phyloP scores from a whole-genome alignment of 768 basidiomycete genomes.

The Suillus fuscotomentosus region DNA sequence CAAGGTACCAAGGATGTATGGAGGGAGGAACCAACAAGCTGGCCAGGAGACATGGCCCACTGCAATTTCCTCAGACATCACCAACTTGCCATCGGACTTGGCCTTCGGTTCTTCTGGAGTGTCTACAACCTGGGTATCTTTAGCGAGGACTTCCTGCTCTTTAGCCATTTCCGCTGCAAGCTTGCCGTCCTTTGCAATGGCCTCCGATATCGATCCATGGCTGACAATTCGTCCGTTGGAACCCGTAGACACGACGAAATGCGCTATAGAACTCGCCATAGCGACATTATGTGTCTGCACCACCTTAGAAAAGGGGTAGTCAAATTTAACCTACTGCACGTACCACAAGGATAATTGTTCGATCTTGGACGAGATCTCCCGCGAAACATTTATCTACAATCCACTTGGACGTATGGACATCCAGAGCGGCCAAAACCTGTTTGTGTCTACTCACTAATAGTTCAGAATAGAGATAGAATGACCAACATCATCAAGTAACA shows the following conservation, averaged over 20 bases:
- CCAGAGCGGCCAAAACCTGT: slow-evolving; percentile 52
- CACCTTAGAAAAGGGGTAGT: background rate
- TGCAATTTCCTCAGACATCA: slow-evolving; percentile 62
- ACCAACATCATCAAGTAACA: slow-evolving; percentile 70
- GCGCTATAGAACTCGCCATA: slow-evolving; percentile 21
- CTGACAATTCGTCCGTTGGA: slow-evolving; percentile 50
- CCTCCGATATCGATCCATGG: slow-evolving; percentile 49
- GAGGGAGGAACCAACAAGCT: slow-evolving; percentile 30
- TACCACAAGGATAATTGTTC: slow-evolving; percentile 56
- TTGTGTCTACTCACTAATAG: background rate
- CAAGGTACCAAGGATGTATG: background rate
- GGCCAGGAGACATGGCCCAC: slow-evolving; percentile 58
- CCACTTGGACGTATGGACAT: slow-evolving; percentile 52
- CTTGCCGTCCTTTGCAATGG: slow-evolving; percentile 39
- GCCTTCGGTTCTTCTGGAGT: slow-evolving; percentile 14
- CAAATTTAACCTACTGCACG: slow-evolving; percentile 12
- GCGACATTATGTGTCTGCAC: slow-evolving; percentile 33
- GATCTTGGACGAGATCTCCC: slow-evolving; percentile 44
- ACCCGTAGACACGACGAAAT: slow-evolving; percentile 53
- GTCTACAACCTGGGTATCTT: slow-evolving; percentile 20
- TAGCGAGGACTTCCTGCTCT: slow-evolving; percentile 12
- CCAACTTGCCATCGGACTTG: slow-evolving; percentile 51
- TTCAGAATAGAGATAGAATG: background rate
- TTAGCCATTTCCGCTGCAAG: slow-evolving; percentile 21
- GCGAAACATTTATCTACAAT: slow-evolving; percentile 47